These are phyloP conservation scores for Epichloe aotearoae DNA, from an alignment of 2,329 filamentous ascomycete species.

Conservation along the genomic window DNA sequence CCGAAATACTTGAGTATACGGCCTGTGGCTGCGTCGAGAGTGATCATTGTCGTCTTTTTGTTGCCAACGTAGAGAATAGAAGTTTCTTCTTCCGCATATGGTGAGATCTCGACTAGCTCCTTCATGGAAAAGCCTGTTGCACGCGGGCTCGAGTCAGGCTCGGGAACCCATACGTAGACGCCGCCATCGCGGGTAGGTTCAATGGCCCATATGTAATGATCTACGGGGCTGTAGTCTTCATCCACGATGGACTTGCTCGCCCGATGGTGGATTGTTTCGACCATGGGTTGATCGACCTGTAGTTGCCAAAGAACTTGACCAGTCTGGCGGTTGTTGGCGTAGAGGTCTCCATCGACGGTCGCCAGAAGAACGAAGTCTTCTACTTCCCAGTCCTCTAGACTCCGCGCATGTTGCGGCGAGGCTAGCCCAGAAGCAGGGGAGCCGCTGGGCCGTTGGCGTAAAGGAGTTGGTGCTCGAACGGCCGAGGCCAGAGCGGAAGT, in stretches of 20 bases:
- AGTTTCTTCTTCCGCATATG: constrained; percentile 57
- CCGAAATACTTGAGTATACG: constrained; percentile 75
- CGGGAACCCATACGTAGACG: constrained; percentile 73
- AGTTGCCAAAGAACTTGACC: constrained; percentile 78
- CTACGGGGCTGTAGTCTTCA: constrained; percentile 50
- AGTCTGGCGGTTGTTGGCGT: constrained; percentile 79
- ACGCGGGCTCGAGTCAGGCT: constrained; percentile 43
- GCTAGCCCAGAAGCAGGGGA: constrained; percentile 50
- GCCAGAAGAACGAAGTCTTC: constrained; percentile 99
- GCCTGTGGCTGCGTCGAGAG: constrained; percentile 76
- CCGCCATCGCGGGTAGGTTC: constrained; percentile 80
- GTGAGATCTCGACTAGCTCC: constrained; percentile 71
- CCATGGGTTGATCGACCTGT: constrained; percentile 72
- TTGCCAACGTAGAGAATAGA: constrained; percentile 77
- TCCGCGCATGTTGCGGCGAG: constrained; percentile 88
- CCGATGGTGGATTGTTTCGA: constrained; percentile 75
- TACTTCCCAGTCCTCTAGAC: constrained; percentile 97
- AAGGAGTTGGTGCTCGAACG: constrained; percentile 82
- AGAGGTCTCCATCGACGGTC: constrained; percentile 96
- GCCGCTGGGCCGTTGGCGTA: constrained; percentile 47
- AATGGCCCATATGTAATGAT: constrained; percentile 89
- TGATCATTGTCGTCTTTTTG: constrained; percentile 83
- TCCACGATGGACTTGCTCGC: constrained; percentile 50
- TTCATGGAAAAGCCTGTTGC: constrained; percentile 67
- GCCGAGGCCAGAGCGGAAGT: constrained; percentile 92